Evolutionary conservation across 129 eudicot genomes (phyloP).

Genomic region (Lactuca saligna): DNA sequence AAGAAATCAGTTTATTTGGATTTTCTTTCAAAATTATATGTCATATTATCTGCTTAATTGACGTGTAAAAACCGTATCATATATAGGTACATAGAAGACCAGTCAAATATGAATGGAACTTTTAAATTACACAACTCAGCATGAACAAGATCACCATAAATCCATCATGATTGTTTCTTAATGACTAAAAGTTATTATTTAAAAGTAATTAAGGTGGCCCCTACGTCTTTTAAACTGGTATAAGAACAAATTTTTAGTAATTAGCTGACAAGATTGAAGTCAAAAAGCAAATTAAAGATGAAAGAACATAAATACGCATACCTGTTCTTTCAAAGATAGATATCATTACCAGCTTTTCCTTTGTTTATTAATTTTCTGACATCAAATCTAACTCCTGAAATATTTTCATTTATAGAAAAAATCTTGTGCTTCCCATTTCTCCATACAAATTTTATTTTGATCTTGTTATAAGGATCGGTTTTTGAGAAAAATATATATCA

Average conservation of each 20-base stretch:
- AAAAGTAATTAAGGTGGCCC: constrained; percentile 41
- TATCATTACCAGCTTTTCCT: constrained; percentile 38
- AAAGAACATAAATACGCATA: constrained; percentile 36
- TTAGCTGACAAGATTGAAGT: constrained; percentile 40
- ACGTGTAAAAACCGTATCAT: background rate
- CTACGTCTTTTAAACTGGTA: constrained; percentile 61
- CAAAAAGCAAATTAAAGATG: constrained; percentile 49
- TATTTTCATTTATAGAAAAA: constrained; percentile 3
- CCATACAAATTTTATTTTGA: background rate
- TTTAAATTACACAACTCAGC: constrained; percentile 15
- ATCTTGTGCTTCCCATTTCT: background rate
- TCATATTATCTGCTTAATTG: background rate
- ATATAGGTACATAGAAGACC: constrained; percentile 21
- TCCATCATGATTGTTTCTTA: constrained; percentile 27
- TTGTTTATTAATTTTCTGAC: constrained; percentile 32
- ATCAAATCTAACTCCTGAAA: constrained; percentile 20
- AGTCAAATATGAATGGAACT: constrained; percentile 42
- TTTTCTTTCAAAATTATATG: constrained; percentile 7
- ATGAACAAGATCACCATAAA: constrained; percentile 26
- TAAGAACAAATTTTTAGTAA: constrained; percentile 42
- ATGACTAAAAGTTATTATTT: constrained; percentile 16
- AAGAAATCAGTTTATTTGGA: background rate
- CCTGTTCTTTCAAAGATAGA: constrained; percentile 34
- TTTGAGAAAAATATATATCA: background rate
- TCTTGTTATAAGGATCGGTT: background rate